Conservation (phyloP, 306 rosid genomes). For the Urtica urens region DNA sequence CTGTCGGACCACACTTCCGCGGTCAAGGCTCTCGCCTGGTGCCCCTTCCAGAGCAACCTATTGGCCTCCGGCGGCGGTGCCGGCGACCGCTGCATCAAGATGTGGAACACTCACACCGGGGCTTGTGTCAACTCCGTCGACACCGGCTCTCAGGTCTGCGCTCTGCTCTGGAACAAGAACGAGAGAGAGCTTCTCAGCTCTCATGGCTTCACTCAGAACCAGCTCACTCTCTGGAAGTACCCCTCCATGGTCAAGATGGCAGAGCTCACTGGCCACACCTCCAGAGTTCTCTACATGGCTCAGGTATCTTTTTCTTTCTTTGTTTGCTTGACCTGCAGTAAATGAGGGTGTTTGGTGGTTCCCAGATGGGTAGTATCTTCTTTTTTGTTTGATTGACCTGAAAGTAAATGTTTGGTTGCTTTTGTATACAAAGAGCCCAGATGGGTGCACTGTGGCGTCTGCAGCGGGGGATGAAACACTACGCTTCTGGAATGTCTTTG, state of each 20-base stretch:
- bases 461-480: slow-evolving; percentile 41
- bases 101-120: slow-evolving; percentile 79
- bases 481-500: slow-evolving; percentile 37
- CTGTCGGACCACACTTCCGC: slow-evolving; percentile 60
- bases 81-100: slow-evolving; percentile 54
- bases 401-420: not conserved
- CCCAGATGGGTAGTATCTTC: too few species aligned
- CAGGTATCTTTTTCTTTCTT: slow-evolving; percentile 13
- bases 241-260: slow-evolving; percentile 77
- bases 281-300: slow-evolving; percentile 68
- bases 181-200: slow-evolving; percentile 86
- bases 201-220: slow-evolving; percentile 67
- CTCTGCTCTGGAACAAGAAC: slow-evolving; percentile 70
- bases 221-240: slow-evolving; percentile 75
- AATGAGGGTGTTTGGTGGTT: not conserved
- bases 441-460: slow-evolving; percentile 42
- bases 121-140: slow-evolving; percentile 61
- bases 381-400: not conserved
- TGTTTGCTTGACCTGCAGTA: not conserved
- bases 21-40: slow-evolving; percentile 79
- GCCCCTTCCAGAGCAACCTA: slow-evolving; percentile 68
- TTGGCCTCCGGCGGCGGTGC: slow-evolving; percentile 66
- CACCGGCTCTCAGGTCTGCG: slow-evolving; percentile 71
- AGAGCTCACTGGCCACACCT: slow-evolving; percentile 70
- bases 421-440: slow-evolving; percentile 29